These are phyloP conservation scores for Solanum medicagineum DNA, from an alignment of 257 asterid species.

Conservation along the genomic window DNA sequence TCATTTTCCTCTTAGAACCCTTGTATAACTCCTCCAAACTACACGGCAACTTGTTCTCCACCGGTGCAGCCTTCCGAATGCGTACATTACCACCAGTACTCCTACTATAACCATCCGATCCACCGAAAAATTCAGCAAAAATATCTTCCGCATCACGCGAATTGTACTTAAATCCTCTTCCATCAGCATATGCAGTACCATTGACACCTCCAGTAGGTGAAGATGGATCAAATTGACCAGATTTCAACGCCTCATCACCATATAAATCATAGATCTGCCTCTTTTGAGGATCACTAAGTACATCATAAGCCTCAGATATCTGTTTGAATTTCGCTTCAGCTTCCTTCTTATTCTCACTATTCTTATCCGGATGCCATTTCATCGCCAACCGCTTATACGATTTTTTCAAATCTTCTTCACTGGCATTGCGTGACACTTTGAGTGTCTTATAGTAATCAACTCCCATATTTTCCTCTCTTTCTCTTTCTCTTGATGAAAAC, in stretches of 20 bases:
- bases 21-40: conserved; percentile 83
- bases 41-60: conserved; percentile 74
- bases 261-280: conserved; percentile 87
- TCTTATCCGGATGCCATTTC: conserved; percentile 99
- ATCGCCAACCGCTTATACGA: conserved; percentile 78
- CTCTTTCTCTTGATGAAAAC: background rate
- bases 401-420: conserved; percentile 76
- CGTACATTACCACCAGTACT: conserved; percentile 13
- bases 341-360: conserved; percentile 46
- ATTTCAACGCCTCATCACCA: conserved; percentile 70
- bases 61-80: conserved; percentile 51
- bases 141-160: conserved; percentile 61
- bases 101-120: conserved; percentile 19
- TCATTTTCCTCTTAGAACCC: conserved; percentile 63
- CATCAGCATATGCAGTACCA: background rate
- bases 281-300: conserved; percentile 67
- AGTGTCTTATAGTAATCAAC: conserved; percentile 70
- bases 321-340: conserved; percentile 95
- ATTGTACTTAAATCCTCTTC: conserved; percentile 33
- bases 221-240: conserved; percentile 25
- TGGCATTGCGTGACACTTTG: conserved; percentile 50
- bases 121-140: conserved; percentile 70
- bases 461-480: conserved; percentile 26
- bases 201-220: conserved; percentile 12
- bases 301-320: conserved; percentile 96